phyloP scores from a whole-genome alignment of 75 land plant genomes.

The Pinus tabuliformis region DNA sequence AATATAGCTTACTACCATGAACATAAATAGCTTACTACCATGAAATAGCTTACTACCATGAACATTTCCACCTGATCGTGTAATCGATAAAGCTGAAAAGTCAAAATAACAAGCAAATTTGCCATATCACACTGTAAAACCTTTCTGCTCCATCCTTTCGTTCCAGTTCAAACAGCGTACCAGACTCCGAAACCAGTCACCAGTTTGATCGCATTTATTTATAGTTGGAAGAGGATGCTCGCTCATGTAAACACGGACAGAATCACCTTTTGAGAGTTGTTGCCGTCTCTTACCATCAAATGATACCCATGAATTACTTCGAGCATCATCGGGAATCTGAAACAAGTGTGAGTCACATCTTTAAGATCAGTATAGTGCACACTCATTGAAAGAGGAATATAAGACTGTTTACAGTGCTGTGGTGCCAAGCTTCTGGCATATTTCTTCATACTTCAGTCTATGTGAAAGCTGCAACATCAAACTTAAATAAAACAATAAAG shows the following conservation, averaged over 20 bases:
- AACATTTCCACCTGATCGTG: neutral
- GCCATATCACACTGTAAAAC: conserved; percentile 20
- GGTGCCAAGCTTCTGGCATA: too few species aligned
- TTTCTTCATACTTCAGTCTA: too few species aligned
- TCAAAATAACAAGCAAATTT: neutral
- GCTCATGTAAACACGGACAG: conserved; percentile 85
- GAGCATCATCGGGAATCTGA: conserved; percentile 86
- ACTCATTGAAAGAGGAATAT: too few species aligned
- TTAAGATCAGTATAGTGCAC: too few species aligned
- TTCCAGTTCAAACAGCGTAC: conserved; percentile 96
- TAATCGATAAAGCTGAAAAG: neutral
- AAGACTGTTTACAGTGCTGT: too few species aligned
- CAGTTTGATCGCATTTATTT: conserved; percentile 96
- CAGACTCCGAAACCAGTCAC: conserved; percentile 95
- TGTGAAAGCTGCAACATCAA: too few species aligned
- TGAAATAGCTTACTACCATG: neutral
- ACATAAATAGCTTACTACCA: too few species aligned
- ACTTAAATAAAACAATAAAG: too few species aligned
- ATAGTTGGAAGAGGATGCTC: conserved; percentile 95
- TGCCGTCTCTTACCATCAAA: conserved; percentile 99
- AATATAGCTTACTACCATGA: too few species aligned
- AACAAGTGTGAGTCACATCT: too few species aligned
- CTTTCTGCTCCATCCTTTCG: conserved; percentile 89
- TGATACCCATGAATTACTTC: conserved; percentile 99
- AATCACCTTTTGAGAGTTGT: conserved; percentile 92